These are phyloP conservation scores for Phyllosticta citriasiana DNA, from an alignment of 2,329 filamentous ascomycete species.

Conservation along the genomic window DNA sequence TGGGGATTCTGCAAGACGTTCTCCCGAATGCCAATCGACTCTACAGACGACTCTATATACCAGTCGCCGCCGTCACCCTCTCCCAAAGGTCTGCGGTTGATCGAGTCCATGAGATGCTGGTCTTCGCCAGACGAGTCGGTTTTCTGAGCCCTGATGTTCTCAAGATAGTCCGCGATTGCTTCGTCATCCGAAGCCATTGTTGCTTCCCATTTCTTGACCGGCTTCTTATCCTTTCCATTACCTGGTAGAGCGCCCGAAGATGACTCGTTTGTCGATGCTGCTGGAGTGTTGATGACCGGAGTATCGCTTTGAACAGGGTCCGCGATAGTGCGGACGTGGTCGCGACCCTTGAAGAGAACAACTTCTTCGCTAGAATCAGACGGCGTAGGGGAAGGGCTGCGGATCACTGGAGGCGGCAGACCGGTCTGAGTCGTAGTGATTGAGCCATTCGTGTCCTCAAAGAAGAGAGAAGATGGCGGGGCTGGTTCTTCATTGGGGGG, in stretches of 20 bases:
- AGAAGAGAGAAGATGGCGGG: background rate
- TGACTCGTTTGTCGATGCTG: background rate
- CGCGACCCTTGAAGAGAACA: conserved; percentile 36
- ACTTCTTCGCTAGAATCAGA: conserved; percentile 63
- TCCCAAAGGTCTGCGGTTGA: conserved; percentile 19
- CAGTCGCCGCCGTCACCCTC: conserved; percentile 24
- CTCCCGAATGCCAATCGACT: background rate
- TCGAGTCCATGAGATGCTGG: background rate
- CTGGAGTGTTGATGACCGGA: background rate
- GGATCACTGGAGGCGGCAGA: conserved; percentile 17
- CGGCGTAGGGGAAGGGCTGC: conserved; percentile 31
- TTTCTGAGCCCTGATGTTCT: conserved; percentile 48
- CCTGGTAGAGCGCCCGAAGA: background rate
- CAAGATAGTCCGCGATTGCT: conserved; percentile 59
- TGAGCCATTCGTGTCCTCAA: conserved; percentile 6
- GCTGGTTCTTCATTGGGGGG: background rate
- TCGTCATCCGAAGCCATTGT: conserved; percentile 29
- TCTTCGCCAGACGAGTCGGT: conserved; percentile 19
- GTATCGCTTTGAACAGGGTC: background rate
- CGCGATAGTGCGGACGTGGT: conserved; percentile 3
- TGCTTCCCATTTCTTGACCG: background rate
- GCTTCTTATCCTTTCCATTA: background rate
- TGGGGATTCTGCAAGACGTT: conserved; percentile 4
- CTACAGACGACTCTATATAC: background rate
- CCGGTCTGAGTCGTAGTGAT: background rate